Conservation (phyloP, 108 stramenopile genomes). For the Craspedostauros australis region DNA sequence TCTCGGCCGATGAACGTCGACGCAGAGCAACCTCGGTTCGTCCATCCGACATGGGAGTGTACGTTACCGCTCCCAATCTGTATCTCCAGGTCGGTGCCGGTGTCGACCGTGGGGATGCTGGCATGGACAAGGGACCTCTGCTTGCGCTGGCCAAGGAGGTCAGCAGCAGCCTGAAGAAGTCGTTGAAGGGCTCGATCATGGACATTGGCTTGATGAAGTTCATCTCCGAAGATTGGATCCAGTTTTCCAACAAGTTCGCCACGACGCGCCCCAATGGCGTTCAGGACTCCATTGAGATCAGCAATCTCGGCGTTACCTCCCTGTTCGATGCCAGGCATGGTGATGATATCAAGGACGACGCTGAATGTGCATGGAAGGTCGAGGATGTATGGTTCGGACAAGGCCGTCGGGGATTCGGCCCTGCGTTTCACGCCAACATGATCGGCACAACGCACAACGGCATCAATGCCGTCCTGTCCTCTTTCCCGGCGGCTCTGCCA, state of each 20-base stretch:
- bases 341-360: neutral
- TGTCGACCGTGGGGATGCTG: no score
- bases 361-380: no score
- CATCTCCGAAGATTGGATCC: neutral
- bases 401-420: neutral
- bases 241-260: neutral
- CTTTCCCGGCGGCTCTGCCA: neutral
- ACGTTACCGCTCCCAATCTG: neutral
- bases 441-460: neutral
- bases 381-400: neutral
- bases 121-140: neutral
- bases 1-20: neutral
- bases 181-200: neutral
- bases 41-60: neutral
- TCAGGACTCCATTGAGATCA: neutral
- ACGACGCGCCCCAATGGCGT: neutral
- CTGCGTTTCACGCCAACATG: neutral
- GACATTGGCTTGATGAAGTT: neutral
- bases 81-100: neutral
- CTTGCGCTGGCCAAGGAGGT: neutral
- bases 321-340: neutral
- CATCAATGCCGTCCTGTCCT: neutral
- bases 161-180: neutral
- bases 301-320: neutral
- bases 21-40: neutral